Evolutionary conservation across 73 alveolate species (phyloP).

Genomic region (Paramecium tetraurelia): DNA sequence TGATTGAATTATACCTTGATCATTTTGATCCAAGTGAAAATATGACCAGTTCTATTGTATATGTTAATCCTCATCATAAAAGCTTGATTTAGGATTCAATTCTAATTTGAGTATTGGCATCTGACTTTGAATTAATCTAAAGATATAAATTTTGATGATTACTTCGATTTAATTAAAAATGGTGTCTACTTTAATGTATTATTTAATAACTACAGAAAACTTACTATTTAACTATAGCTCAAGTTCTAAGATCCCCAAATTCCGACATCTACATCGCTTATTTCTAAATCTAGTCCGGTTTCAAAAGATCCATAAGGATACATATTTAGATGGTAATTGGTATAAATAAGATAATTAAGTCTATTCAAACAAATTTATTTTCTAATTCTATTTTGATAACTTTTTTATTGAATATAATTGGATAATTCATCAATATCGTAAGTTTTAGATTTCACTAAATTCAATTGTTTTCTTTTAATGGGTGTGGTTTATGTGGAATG

Average conservation of each 20-base stretch:
- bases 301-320: constrained; percentile 22
- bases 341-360: neutral
- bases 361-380: constrained; percentile 17
- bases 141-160: neutral
- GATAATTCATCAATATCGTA: constrained; percentile 18
- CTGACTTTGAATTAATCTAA: neutral
- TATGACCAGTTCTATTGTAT: neutral
- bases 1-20: neutral
- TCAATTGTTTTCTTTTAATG: neutral
- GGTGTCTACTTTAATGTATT: neutral
- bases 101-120: constrained; percentile 19
- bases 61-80: neutral
- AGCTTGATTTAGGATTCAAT: neutral
- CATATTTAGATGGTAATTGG: neutral
- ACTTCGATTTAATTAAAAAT: neutral
- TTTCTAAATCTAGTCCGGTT: constrained; percentile 28
- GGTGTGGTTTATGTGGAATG: constrained; percentile 7
- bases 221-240: neutral
- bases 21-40: neutral
- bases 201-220: neutral
- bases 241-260: neutral
- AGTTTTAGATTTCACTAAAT: neutral
- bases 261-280: constrained; percentile 41
- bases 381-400: neutral
- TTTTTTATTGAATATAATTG: neutral